Percentiles rank a stretch among this genome's conserved stretches.
Evolutionary conservation across 2,329 filamentous ascomycete genomes (phyloP).

Genomic region (Dryadomyces sulphureus): DNA sequence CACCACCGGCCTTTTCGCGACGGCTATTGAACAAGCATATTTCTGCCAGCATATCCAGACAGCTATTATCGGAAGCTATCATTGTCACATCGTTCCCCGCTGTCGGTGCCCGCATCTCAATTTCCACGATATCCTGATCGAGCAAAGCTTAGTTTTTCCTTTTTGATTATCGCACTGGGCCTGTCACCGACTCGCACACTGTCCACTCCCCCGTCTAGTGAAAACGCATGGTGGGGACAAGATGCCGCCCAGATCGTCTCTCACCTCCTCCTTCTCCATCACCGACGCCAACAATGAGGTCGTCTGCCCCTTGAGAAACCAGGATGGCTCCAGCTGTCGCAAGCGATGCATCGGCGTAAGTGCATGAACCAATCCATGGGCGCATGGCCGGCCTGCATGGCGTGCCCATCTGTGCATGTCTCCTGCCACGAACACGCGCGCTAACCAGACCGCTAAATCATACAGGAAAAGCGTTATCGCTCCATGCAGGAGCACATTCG

Average conservation of each 20-base stretch:
- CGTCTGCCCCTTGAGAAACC: constrained; percentile 87
- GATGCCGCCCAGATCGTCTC: constrained; percentile 80
- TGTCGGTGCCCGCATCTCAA: constrained; percentile 6
- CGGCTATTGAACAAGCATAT: background rate
- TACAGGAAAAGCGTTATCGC: constrained; percentile 48
- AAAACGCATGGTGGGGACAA: constrained; percentile 42
- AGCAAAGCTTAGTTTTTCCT: background rate
- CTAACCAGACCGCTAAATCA: background rate
- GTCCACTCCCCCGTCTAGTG: constrained; percentile 1
- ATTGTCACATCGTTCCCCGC: constrained; percentile 5
- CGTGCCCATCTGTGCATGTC: no score
- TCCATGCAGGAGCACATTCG: constrained; percentile 99
- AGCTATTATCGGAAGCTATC: constrained; percentile 11
- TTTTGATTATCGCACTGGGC: background rate
- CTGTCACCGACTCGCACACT: background rate
- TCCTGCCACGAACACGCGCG: no score
- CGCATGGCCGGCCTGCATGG: no score
- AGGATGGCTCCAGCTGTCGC: constrained; percentile 91
- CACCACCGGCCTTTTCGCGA: constrained; percentile 7
- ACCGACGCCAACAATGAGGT: constrained; percentile 91
- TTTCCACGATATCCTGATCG: background rate
- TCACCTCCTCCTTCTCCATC: constrained; percentile 84
- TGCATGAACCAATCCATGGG: no score
- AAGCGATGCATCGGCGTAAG: constrained; percentile 97
- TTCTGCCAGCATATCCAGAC: background rate